A percentile compares a stretch with the other conserved stretches of the same genome.
These are phyloP conservation scores for Phycomyces nitens DNA, from an alignment of 192 early-diverging fungal species.

Conservation along the genomic window DNA sequence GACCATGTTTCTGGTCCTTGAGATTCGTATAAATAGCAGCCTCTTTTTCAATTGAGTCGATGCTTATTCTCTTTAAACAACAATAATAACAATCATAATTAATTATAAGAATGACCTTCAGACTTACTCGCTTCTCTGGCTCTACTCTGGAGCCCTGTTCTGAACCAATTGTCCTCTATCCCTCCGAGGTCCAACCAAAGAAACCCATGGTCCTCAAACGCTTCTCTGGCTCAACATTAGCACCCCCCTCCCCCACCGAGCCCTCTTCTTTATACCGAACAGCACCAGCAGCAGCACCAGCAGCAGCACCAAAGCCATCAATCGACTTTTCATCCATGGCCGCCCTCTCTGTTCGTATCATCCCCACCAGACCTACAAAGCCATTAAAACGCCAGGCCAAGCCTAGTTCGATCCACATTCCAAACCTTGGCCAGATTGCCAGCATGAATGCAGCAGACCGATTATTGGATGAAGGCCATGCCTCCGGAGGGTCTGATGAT, in stretches of 20 bases:
- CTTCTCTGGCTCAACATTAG: conserved; percentile 27
- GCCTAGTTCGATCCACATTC: neutral
- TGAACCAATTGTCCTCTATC: conserved; percentile 24
- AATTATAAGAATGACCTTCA: conserved; percentile 1
- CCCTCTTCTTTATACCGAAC: no score
- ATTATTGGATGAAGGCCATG: neutral
- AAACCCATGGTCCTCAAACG: conserved; percentile 11
- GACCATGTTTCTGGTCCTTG: neutral
- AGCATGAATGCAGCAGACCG: neutral
- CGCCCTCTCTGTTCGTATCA: neutral
- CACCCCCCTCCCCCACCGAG: no score
- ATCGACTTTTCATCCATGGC: neutral
- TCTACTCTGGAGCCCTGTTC: conserved; percentile 24
- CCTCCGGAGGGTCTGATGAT: neutral
- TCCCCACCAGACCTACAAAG: neutral
- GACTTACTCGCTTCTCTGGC: conserved; percentile 20
- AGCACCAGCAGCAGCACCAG: neutral
- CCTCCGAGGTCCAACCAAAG: neutral
- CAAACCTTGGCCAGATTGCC: neutral
- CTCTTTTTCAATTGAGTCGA: no score
- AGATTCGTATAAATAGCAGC: conserved; percentile 1
- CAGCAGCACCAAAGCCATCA: neutral
- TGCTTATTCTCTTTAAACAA: no score
- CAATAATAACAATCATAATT: no score
- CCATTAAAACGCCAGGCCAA: neutral